Base-by-base conservation (phyloP, 129 eudicot species). In the Escallonia rubra region DNA sequence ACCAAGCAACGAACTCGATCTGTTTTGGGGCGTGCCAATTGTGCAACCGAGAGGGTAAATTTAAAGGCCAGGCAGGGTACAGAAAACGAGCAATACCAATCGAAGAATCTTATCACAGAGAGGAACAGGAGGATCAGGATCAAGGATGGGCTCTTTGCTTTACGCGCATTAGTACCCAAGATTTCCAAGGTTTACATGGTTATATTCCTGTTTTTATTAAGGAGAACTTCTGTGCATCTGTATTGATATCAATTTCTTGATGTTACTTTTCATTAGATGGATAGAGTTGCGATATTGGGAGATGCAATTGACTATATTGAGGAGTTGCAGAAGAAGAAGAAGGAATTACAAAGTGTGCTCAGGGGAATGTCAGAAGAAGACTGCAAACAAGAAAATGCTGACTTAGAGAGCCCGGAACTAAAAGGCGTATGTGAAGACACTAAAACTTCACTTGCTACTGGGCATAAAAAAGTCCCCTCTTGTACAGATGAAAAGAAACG, bases 151-250 rank as follows among this genome's bases (percentile, higher is more conserved):
- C 81, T 86, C 45, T 79, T 77, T 61, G 68, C 84, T 65, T 80
- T 92, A 15, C 95, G 98, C 10, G 70, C 98, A 70, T 71, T 88
- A 72, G 96, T 88, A 69, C 98, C 96, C 10, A 92, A 88, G 45
- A 92, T 92, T 69, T 52, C 98, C 60, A 92, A 92, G 98, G 98
- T 86, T 69, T 53, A 2, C 12, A 42, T 56, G 45, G 44, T 12
- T 8, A 8, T 23, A 68, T 41, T 39, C 12, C 64, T 59, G 13
- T 34, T 15, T 7, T 11, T 54, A 54, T 4, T 54, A 2, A 54
- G n/a, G 3, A 54, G 41, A 7, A 39, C 3, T 59, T 41, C 8
- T 34, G 45, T 41, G 14, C 64, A 59, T 59, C 8, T 59, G 64
- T 44, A 43, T 49, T 54, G 34, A 54, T 11, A 46, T 46, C 47